These are phyloP conservation scores for Actinomortierella wolfii DNA, from an alignment of 371 early-diverging fungal species.

Conservation along the genomic window DNA sequence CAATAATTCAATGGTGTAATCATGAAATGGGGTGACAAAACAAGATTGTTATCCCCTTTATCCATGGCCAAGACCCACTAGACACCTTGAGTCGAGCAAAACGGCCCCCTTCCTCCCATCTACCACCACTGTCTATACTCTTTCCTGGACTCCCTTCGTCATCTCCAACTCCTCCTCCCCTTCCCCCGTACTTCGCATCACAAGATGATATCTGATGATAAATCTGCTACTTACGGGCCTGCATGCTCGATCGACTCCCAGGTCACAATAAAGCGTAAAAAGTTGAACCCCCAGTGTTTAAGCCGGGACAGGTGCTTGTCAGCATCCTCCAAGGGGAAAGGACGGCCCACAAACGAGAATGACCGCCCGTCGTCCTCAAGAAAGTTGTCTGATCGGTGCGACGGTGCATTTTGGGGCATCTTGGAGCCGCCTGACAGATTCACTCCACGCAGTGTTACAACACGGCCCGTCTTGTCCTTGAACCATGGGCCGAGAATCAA, in stretches of 20 bases:
- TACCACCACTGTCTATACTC: too few species aligned
- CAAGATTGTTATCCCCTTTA: too few species aligned
- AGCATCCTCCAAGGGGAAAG: slow-evolving; percentile 84
- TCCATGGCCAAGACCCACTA: too few species aligned
- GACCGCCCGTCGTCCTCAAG: slow-evolving; percentile 60
- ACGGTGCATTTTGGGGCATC: slow-evolving; percentile 54
- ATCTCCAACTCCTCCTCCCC: too few species aligned
- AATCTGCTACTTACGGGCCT: slow-evolving; percentile 68
- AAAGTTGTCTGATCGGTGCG: slow-evolving; percentile 56
- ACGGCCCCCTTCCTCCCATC: too few species aligned
- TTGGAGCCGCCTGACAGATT: slow-evolving; percentile 71
- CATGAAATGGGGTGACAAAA: too few species aligned
- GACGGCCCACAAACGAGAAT: slow-evolving; percentile 71
- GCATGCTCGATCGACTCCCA: slow-evolving; percentile 89
- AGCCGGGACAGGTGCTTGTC: slow-evolving; percentile 80
- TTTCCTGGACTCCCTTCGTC: too few species aligned
- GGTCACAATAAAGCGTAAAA: slow-evolving; percentile 75
- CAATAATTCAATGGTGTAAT: too few species aligned
- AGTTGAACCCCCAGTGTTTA: slow-evolving; percentile 78
- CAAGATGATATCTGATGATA: background rate
- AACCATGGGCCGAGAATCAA: slow-evolving; percentile 66
- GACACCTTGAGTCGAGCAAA: too few species aligned
- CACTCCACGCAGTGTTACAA: slow-evolving; percentile 65
- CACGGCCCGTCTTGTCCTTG: slow-evolving; percentile 60
- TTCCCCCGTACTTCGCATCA: too few species aligned